These are phyloP conservation scores for Dichotomopilus funicola DNA, from an alignment of 2,329 filamentous ascomycete species.

Conservation along the genomic window DNA sequence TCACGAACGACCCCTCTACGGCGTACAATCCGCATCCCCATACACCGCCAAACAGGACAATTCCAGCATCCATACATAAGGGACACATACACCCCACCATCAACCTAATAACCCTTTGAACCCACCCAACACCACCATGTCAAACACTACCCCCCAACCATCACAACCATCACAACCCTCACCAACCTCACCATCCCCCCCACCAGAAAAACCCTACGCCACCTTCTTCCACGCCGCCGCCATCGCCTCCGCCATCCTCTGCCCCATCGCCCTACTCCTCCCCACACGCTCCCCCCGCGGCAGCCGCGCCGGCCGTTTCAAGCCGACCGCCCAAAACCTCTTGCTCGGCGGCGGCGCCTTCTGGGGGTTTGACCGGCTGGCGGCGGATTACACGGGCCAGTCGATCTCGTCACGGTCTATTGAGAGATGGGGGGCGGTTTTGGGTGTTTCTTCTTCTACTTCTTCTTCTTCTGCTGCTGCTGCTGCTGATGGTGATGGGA, in stretches of 20 bases:
- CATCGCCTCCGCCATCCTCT: slow-evolving; percentile 41
- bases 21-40: neutral
- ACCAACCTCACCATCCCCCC: slow-evolving; percentile 24
- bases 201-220: slow-evolving; percentile 26
- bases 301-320: slow-evolving; percentile 2
- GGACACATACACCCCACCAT: no score
- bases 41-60: neutral
- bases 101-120: neutral
- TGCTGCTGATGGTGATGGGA: neutral
- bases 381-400: slow-evolving; percentile 49
- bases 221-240: slow-evolving; percentile 41
- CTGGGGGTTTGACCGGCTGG: slow-evolving; percentile 49
- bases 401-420: slow-evolving; percentile 45
- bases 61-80: no score
- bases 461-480: neutral
- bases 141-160: neutral
- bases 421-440: slow-evolving; percentile 37
- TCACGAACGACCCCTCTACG: neutral
- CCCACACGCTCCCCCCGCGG: slow-evolving; percentile 9
- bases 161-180: slow-evolving; percentile 19
- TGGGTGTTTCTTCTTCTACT: slow-evolving; percentile 21
- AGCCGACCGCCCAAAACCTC: slow-evolving; percentile 36
- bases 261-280: slow-evolving; percentile 35
- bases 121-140: neutral
- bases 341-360: slow-evolving; percentile 46